Evolutionary conservation across 257 asterid genomes (phyloP), one percentile per base, ranked within the genome.

Genomic region (Penstemon newberryi): DNA sequence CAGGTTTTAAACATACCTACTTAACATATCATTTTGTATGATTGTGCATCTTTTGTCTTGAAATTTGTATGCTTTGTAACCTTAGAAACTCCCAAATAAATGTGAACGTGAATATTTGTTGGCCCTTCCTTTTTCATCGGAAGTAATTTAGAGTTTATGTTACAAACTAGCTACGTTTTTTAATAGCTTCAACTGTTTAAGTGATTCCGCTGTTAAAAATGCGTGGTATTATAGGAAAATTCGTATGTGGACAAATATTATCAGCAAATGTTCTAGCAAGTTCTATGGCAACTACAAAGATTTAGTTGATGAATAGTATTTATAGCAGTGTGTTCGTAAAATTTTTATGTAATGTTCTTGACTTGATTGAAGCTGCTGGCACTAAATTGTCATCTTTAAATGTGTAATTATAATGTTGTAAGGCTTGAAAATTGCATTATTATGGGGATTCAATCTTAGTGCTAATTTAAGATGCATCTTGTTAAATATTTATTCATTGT

Each of bases 331-430:
- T 56, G 63, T 5, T 53, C 53, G 13, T 7, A 33, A 5, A 38
- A 40, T 10, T 5, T 1, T 70, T 57, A 36, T 8, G 36, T 54
- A 15, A 4, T 38, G 33, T 37, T 59, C 45, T 65, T 41, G 37
- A n/a, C 46, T 58, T 6, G 36, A 41, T 65, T 68, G 41, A 33
- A 65, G 33, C 52, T 46, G 4, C 12, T 43, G 56, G 46, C 45
- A 19, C 66, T 18, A 62, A 42, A 41, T 47, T 56, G 43, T 41
- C 51, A 41, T 74, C 51, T 56, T 37, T 56, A 50, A 49, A 49
- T 55, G n/a, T 15, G 19, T 40, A 39, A 19, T 73, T 44, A 25
- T 25, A 37, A 63, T 37, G 33, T 11, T 8, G n/a, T 46, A 15
- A 62, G 62, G 67, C 55, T 18, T 50, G 37, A 19, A 45, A 36